A percentile compares a stretch with the other conserved stretches of the same genome.
Conservation (phyloP, 805 yeast genomes). For the Schizosaccharomyces octosporus region DNA sequence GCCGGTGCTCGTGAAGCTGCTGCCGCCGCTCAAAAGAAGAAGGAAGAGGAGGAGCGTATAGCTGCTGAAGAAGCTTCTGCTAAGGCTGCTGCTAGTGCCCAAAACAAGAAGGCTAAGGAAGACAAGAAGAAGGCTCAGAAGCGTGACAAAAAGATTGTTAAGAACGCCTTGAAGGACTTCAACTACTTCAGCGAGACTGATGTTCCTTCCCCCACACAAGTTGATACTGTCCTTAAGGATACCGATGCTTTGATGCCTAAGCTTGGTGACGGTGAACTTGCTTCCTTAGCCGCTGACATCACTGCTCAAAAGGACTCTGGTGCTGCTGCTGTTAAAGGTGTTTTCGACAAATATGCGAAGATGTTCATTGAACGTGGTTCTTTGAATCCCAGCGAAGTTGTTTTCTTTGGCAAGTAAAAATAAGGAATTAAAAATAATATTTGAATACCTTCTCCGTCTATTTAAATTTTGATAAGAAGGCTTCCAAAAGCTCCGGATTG, state of each 20-base stretch:
- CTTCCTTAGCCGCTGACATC: conserved; percentile 48
- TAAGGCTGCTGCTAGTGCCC: conserved; percentile 38
- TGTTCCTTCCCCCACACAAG: conserved; percentile 32
- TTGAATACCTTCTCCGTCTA: no score
- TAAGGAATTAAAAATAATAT: no score
- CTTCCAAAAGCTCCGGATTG: no score
- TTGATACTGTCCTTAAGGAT: conserved; percentile 27
- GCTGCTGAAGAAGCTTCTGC: conserved; percentile 49
- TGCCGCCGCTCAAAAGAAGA: conserved; percentile 64
- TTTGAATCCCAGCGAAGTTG: not conserved
- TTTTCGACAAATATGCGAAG: conserved; percentile 13
- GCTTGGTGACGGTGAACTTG: conserved; percentile 56
- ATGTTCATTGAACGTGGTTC: not conserved
- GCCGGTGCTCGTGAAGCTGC: conserved; percentile 95
- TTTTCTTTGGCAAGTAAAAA: not conserved
- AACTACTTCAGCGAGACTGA: conserved; percentile 59
- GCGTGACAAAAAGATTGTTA: conserved; percentile 80
- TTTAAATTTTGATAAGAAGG: no score
- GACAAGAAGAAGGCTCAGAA: conserved; percentile 71
- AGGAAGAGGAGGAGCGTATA: conserved; percentile 69
- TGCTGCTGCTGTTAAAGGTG: conserved; percentile 27
- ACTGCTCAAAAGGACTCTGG: not conserved
- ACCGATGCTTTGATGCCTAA: conserved; percentile 53
- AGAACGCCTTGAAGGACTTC: conserved; percentile 60
- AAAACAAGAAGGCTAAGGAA: conserved; percentile 86